Percentiles rank a stretch among this genome's conserved stretches.
Evolutionary conservation across 1,284 basidiomycete genomes (phyloP).

Genomic region (Sphagnurus paluster): DNA sequence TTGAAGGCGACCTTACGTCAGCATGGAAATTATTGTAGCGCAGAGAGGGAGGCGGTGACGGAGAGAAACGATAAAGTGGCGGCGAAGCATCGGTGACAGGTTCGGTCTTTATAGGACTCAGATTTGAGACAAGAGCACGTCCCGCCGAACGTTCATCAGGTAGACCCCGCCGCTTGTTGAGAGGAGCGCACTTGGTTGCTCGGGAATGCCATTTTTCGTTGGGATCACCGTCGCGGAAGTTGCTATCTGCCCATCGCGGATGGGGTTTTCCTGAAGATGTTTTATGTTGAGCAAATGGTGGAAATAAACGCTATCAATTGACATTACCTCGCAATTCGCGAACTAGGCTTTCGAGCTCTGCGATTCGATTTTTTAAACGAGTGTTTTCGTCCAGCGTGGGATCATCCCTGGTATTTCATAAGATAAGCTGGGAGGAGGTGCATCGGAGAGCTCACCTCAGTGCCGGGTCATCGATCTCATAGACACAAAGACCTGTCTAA

Average conservation of each 20-base stretch:
- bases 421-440: slow-evolving; percentile 4
- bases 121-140: slow-evolving; percentile 38
- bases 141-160: slow-evolving; percentile 37
- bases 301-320: background rate
- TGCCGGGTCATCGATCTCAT: slow-evolving; percentile 87
- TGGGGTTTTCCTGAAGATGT: slow-evolving; percentile 68
- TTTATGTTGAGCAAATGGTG: slow-evolving; percentile 5
- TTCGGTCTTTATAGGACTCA: slow-evolving; percentile 63
- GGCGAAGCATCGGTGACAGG: slow-evolving; percentile 45
- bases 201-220: slow-evolving; percentile 84
- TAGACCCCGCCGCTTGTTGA: slow-evolving; percentile 38
- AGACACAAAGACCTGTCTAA: slow-evolving; percentile 88
- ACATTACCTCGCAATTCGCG: slow-evolving; percentile 73
- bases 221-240: slow-evolving; percentile 74
- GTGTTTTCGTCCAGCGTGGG: slow-evolving; percentile 82
- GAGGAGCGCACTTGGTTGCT: slow-evolving; percentile 60
- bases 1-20: slow-evolving; percentile 32
- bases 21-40: slow-evolving; percentile 43
- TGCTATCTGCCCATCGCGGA: slow-evolving; percentile 77
- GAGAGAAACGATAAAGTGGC: slow-evolving; percentile 62
- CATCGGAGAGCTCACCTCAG: slow-evolving; percentile 53
- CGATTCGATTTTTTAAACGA: slow-evolving; percentile 79
- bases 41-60: slow-evolving; percentile 49
- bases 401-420: slow-evolving; percentile 61
- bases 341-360: slow-evolving; percentile 87